These are phyloP conservation scores for Botrytis galanthina DNA, from an alignment of 2,329 filamentous ascomycete species.

Conservation along the genomic window DNA sequence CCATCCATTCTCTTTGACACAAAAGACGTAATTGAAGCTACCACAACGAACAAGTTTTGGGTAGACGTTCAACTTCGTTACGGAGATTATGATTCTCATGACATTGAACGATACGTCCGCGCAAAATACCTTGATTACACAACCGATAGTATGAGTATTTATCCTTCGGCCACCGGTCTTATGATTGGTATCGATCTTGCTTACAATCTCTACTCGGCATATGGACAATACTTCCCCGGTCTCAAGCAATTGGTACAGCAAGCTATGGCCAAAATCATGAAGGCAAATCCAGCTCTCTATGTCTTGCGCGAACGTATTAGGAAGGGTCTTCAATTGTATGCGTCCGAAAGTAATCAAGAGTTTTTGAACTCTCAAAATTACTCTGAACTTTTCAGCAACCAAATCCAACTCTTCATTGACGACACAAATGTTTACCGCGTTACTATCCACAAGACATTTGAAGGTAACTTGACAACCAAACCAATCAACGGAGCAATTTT, in stretches of 20 bases:
- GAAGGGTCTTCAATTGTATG: slow-evolving; percentile 96
- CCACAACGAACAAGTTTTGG: slow-evolving; percentile 99
- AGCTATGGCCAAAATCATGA: slow-evolving; percentile 99
- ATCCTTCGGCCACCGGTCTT: slow-evolving; percentile 90
- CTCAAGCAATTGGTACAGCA: slow-evolving; percentile 94
- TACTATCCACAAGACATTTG: slow-evolving; percentile 99
- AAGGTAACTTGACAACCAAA: slow-evolving; percentile 98
- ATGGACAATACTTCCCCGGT: slow-evolving; percentile 97
- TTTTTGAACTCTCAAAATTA: slow-evolving; percentile 99
- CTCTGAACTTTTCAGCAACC: slow-evolving; percentile 97
- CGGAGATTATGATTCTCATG: slow-evolving; percentile 97
- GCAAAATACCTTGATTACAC: slow-evolving; percentile 99
- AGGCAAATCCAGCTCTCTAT: slow-evolving; percentile 94
- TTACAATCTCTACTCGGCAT: slow-evolving; percentile 97
- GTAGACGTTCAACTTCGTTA: slow-evolving; percentile 95
- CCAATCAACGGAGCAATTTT: slow-evolving; percentile 99
- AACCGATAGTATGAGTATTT: slow-evolving; percentile 97
- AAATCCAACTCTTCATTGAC: slow-evolving; percentile 98
- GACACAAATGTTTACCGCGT: slow-evolving; percentile 99
- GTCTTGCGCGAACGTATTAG: slow-evolving; percentile 96
- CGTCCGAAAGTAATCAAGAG: slow-evolving; percentile 97
- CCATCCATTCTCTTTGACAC: slow-evolving; percentile 94
- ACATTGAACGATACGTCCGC: slow-evolving; percentile 95
- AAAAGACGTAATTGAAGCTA: slow-evolving; percentile 90
- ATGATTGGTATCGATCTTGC: slow-evolving; percentile 98